Evolutionary conservation across 768 basidiomycete species (phyloP).

Genomic region (Lentinula edodes): DNA sequence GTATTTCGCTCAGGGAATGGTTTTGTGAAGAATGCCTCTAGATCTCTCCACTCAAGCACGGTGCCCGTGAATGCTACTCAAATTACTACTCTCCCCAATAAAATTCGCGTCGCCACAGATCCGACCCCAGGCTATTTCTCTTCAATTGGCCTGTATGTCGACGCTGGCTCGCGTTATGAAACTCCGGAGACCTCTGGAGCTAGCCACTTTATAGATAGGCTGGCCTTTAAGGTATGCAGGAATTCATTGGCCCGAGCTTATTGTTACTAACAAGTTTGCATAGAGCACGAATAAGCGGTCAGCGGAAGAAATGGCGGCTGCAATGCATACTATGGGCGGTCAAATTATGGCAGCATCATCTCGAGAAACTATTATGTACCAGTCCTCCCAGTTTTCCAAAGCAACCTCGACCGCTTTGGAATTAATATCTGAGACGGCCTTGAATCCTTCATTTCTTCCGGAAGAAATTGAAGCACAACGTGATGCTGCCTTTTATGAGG

Average conservation of each 20-base stretch:
- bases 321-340: conserved; percentile 81
- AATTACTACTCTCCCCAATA: conserved; percentile 87
- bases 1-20: background rate
- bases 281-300: conserved; percentile 74
- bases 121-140: conserved; percentile 91
- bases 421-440: conserved; percentile 87
- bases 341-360: conserved; percentile 90
- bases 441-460: conserved; percentile 65
- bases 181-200: conserved; percentile 65
- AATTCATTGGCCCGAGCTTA: background rate
- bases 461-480: conserved; percentile 83
- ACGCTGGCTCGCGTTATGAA: conserved; percentile 92
- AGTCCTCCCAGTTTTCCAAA: conserved; percentile 88
- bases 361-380: conserved; percentile 95
- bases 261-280: conserved; percentile 8
- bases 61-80: conserved; percentile 28
- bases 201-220: conserved; percentile 88
- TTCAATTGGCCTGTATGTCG: conserved; percentile 87
- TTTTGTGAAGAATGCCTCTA: conserved; percentile 10
- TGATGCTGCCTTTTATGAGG: conserved; percentile 86
- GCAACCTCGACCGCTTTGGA: conserved; percentile 79
- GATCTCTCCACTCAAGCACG: conserved; percentile 8
- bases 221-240: conserved; percentile 87
- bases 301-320: conserved; percentile 71
- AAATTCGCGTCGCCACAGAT: conserved; percentile 88